Evolutionary conservation across 2,329 filamentous ascomycete genomes (phyloP).

Genomic region (Didymella arachidicola): DNA sequence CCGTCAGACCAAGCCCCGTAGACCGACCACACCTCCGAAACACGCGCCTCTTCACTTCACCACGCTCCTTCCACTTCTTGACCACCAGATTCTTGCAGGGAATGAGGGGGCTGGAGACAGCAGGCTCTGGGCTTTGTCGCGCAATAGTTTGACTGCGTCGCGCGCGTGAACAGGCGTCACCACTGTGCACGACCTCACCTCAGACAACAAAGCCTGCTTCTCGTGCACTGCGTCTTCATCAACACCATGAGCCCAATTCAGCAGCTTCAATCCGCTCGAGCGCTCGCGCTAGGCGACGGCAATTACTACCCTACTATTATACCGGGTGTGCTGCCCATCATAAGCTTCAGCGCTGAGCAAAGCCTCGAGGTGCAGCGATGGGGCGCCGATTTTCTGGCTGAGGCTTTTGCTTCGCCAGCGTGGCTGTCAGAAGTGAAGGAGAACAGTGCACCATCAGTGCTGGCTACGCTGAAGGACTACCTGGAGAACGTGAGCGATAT

Average conservation of each 20-base stretch:
- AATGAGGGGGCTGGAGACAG: constrained; percentile 36
- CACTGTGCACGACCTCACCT: constrained; percentile 24
- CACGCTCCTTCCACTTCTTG: constrained; percentile 34
- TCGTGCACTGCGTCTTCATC: constrained; percentile 30
- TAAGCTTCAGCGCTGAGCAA: constrained; percentile 71
- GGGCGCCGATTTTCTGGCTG: constrained; percentile 94
- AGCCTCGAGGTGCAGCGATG: constrained; percentile 84
- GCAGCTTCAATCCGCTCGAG: constrained; percentile 89
- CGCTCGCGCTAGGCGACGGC: constrained; percentile 85
- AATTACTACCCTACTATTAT: constrained; percentile 92
- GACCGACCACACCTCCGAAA: constrained; percentile 30
- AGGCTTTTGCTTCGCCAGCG: constrained; percentile 93
- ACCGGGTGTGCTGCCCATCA: constrained; percentile 89
- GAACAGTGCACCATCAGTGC: constrained; percentile 75
- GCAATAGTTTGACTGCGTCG: constrained; percentile 40
- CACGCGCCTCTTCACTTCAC: constrained; percentile 33
- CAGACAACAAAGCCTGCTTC: constrained; percentile 38
- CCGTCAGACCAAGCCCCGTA: constrained; percentile 22
- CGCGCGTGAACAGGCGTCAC: constrained; percentile 43
- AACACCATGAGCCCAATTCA: constrained; percentile 59
- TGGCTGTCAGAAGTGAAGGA: constrained; percentile 80
- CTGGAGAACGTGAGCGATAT: constrained; percentile 70
- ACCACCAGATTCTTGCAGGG: constrained; percentile 36
- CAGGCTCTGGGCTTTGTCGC: constrained; percentile 42
- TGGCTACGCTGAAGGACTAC: constrained; percentile 72